phyloP scores from a whole-genome alignment of 2,329 filamentous ascomycete species.

The Ascochyta fabae region DNA sequence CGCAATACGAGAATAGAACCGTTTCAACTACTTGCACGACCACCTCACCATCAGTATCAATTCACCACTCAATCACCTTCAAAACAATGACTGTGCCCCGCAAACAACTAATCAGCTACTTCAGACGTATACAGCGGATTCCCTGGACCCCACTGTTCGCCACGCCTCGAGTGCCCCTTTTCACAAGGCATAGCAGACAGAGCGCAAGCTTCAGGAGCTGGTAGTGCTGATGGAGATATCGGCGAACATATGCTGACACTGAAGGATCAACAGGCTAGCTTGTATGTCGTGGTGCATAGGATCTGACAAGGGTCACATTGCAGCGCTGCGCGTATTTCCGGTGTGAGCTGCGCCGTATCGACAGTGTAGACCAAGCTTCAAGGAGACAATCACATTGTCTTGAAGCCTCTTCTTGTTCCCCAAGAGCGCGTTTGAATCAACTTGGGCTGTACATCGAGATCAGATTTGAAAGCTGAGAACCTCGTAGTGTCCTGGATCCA shows the following conservation, averaged over 20 bases:
- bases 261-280: no score
- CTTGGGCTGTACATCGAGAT: not conserved
- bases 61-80: slow-evolving; percentile 13
- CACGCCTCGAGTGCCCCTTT: not conserved
- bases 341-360: not conserved
- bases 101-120: not conserved
- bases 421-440: not conserved
- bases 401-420: not conserved
- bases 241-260: not conserved
- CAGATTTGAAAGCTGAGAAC: not conserved
- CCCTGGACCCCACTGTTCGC: not conserved
- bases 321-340: not conserved
- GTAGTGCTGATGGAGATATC: not conserved
- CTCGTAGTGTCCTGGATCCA: not conserved
- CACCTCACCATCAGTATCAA: slow-evolving; percentile 25
- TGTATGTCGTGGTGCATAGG: not conserved
- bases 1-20: slow-evolving; percentile 28
- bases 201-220: not conserved
- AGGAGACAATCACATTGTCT: not conserved
- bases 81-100: slow-evolving; percentile 4
- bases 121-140: not conserved
- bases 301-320: not conserved
- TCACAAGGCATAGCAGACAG: not conserved
- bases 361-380: not conserved
- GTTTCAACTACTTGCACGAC: slow-evolving; percentile 17